Conservation (phyloP, 345 rosid species). For the Noccaea bulbosa region DNA sequence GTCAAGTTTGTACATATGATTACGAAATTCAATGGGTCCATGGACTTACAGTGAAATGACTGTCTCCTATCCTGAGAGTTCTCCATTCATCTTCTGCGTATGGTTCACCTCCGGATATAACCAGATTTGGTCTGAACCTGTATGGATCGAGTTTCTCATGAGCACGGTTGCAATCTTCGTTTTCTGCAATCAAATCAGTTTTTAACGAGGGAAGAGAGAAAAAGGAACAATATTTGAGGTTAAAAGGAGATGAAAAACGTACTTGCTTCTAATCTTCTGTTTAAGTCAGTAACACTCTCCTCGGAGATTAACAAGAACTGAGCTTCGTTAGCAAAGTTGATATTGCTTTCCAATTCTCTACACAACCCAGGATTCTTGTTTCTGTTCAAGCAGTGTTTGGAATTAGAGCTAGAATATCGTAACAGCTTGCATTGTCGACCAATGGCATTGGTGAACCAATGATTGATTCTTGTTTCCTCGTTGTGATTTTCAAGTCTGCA, state of each 20-base stretch:
- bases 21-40: background rate
- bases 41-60: slow-evolving; percentile 60
- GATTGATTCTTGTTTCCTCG: slow-evolving; percentile 58
- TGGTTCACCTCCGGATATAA: slow-evolving; percentile 77
- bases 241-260: slow-evolving; percentile 35
- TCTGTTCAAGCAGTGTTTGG: slow-evolving; percentile 47
- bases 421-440: slow-evolving; percentile 76
- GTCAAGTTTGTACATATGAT: slow-evolving; percentile 4
- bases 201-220: background rate
- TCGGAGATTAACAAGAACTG: slow-evolving; percentile 83
- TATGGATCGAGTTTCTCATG: slow-evolving; percentile 50
- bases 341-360: slow-evolving; percentile 61
- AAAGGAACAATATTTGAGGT: slow-evolving; percentile 21
- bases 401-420: slow-evolving; percentile 49
- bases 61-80: slow-evolving; percentile 64
- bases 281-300: slow-evolving; percentile 82
- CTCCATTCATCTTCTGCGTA: slow-evolving; percentile 87
- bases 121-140: slow-evolving; percentile 90
- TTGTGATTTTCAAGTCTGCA: slow-evolving; percentile 59
- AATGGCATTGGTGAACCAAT: slow-evolving; percentile 79
- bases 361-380: slow-evolving; percentile 53
- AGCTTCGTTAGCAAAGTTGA: slow-evolving; percentile 91
- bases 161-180: slow-evolving; percentile 36
- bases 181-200: slow-evolving; percentile 42
- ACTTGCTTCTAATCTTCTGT: slow-evolving; percentile 63